Percentiles rank a stretch among this genome's conserved stretches.
Evolutionary conservation across 2,329 filamentous ascomycete genomes (phyloP).

Genomic region (Fusarium concolor): DNA sequence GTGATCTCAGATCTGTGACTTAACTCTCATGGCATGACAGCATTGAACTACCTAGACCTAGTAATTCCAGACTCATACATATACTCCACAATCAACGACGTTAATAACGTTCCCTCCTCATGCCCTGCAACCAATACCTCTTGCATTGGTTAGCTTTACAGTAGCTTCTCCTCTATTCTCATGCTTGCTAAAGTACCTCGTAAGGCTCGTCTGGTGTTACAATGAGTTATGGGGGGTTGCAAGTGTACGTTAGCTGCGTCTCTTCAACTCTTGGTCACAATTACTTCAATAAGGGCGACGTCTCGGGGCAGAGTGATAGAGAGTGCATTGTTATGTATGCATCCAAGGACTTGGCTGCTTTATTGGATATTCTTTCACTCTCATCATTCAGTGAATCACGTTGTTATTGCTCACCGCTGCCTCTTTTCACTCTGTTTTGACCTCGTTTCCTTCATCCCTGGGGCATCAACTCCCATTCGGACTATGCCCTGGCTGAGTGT

Average conservation of each 20-base stretch:
- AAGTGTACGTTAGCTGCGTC: conserved; percentile 16
- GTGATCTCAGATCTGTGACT: not conserved
- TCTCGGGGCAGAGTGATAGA: conserved; percentile 8
- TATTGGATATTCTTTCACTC: conserved; percentile 9
- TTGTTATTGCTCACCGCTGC: conserved; percentile 33
- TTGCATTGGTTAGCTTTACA: not conserved
- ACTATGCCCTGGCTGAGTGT: conserved; percentile 14
- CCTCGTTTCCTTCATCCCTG: conserved; percentile 1
- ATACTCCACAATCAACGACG: not conserved
- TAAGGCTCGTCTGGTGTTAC: conserved; percentile 19
- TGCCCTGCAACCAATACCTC: not conserved
- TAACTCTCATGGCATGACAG: not conserved
- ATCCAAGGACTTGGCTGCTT: conserved; percentile 8
- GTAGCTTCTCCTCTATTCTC: not conserved
- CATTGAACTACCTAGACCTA: not conserved
- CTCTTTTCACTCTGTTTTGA: conserved; percentile 8
- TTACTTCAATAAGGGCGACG: conserved; percentile 4
- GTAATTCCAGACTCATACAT: not conserved
- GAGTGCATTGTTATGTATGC: conserved; percentile 19
- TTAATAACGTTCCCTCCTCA: not conserved
- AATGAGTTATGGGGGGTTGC: conserved; percentile 15
- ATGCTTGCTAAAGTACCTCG: not conserved
- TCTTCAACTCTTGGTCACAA: conserved; percentile 16
- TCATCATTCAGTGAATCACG: conserved; percentile 24
- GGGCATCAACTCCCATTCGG: conserved; percentile 10